Percentiles rank a stretch among this genome's conserved stretches.
These are phyloP conservation scores for Eruca vesicaria DNA, from an alignment of 441 rosid genomes.

Conservation along the genomic window DNA sequence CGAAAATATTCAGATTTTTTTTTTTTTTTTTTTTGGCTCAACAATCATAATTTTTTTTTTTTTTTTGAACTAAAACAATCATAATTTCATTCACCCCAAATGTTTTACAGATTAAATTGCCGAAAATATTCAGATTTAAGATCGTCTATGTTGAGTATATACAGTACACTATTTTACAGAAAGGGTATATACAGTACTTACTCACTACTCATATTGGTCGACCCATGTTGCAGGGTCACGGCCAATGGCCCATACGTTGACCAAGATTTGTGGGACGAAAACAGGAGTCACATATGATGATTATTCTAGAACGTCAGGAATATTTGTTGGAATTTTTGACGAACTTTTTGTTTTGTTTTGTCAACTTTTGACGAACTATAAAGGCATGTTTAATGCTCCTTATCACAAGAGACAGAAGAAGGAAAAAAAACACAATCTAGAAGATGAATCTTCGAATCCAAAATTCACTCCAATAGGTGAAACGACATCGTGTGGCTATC, in stretches of 20 bases:
- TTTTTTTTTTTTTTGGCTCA: too few species aligned
- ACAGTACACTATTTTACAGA: too few species aligned
- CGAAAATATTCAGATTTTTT: too few species aligned
- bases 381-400: not conserved
- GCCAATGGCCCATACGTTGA: slow-evolving; percentile 12
- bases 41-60: too few species aligned
- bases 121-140: not conserved
- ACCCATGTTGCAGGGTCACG: too few species aligned
- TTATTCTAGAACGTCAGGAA: not conserved
- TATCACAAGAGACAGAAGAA: not conserved
- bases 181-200: too few species aligned
- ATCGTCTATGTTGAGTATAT: too few species aligned
- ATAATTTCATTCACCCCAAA: too few species aligned
- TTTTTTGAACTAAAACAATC: too few species aligned
- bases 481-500: not conserved
- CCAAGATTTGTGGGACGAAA: slow-evolving; percentile 37
- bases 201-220: too few species aligned
- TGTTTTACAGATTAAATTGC: too few species aligned
- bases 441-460: not conserved
- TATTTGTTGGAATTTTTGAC: not conserved
- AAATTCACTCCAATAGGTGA: not conserved
- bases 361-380: not conserved
- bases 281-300: not conserved
- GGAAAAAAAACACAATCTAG: not conserved
- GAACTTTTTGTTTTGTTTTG: too few species aligned